Evolutionary conservation across 2,329 filamentous ascomycete species (phyloP).

Genomic region (Diaporthe ilicicola): DNA sequence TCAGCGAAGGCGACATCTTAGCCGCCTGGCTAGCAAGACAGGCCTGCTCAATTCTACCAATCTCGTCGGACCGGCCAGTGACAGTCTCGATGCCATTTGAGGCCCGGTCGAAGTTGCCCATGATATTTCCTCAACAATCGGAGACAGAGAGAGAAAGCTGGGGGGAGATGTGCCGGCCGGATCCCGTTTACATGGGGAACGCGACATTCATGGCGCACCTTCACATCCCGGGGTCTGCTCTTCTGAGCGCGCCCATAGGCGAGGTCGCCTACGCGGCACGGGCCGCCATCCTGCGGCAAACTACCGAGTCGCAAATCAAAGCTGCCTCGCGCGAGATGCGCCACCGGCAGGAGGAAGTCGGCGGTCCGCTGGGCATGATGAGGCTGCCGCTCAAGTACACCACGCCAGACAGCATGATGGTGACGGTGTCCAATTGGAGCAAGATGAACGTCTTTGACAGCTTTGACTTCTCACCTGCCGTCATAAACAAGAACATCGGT

Average conservation of each 20-base stretch:
- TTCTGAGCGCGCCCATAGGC: background rate
- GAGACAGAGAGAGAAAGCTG: background rate
- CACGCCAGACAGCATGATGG: slow-evolving; percentile 10
- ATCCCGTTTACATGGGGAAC: background rate
- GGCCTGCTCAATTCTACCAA: slow-evolving; percentile 1
- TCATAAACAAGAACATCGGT: background rate
- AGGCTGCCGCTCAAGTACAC: slow-evolving; percentile 5
- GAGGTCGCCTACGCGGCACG: background rate
- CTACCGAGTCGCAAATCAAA: slow-evolving; percentile 2
- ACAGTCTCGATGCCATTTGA: background rate
- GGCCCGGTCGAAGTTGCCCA: background rate
- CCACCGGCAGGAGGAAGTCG: background rate
- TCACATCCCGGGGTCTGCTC: background rate
- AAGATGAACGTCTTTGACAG: background rate
- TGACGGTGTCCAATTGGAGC: slow-evolving; percentile 5
- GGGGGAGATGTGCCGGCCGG: background rate
- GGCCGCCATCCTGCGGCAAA: background rate
- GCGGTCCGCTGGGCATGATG: background rate
- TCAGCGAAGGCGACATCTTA: background rate
- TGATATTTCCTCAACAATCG: background rate
- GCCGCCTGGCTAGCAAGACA: background rate
- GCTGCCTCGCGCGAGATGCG: slow-evolving; percentile 4
- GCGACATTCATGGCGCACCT: slow-evolving; percentile 4
- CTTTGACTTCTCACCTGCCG: slow-evolving; percentile 9
- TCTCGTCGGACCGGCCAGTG: background rate